Conservation (phyloP, 2,329 filamentous ascomycete genomes). For the Beauveria sp. region DNA sequence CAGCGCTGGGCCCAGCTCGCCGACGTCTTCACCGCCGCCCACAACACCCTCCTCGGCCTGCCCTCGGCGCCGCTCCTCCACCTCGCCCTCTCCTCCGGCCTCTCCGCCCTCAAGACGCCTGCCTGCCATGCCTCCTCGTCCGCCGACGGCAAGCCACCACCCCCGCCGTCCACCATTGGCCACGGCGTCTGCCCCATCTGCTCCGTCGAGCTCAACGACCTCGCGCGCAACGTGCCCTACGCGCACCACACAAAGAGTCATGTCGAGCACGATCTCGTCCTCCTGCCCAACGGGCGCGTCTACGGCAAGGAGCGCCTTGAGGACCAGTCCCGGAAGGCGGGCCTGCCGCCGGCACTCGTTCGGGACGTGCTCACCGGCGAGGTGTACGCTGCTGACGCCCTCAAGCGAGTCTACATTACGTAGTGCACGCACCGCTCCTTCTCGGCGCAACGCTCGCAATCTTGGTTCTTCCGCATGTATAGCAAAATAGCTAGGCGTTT, state of each 20-base stretch:
- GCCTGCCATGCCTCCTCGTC: slow-evolving; percentile 70
- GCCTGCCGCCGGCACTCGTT: slow-evolving; percentile 56
- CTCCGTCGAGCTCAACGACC: slow-evolving; percentile 86
- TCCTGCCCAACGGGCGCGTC: slow-evolving; percentile 80
- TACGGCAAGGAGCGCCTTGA: slow-evolving; percentile 71
- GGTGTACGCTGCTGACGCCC: slow-evolving; percentile 49
- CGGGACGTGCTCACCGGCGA: slow-evolving; percentile 74
- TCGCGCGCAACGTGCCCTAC: slow-evolving; percentile 84
- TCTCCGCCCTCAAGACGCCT: slow-evolving; percentile 93
- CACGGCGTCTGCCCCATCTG: slow-evolving; percentile 90
- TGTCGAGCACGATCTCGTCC: slow-evolving; percentile 77
- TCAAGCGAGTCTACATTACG: slow-evolving; percentile 89
- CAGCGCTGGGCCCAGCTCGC: slow-evolving; percentile 71
- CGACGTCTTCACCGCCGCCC: slow-evolving; percentile 72
- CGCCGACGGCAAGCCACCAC: slow-evolving; percentile 7
- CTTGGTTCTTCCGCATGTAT: neutral
- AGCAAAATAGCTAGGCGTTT: neutral
- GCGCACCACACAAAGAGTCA: slow-evolving; percentile 92
- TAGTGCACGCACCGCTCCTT: slow-evolving; percentile 5
- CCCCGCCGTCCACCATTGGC: slow-evolving; percentile 39
- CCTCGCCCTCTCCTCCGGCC: slow-evolving; percentile 80
- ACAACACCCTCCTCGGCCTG: slow-evolving; percentile 79
- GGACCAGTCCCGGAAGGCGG: slow-evolving; percentile 72
- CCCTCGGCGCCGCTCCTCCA: slow-evolving; percentile 80
- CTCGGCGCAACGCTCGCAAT: neutral